Percentiles rank a stretch among this genome's conserved stretches.
These are phyloP conservation scores for Populus tomentosa DNA, from an alignment of 441 rosid species.

Conservation along the genomic window DNA sequence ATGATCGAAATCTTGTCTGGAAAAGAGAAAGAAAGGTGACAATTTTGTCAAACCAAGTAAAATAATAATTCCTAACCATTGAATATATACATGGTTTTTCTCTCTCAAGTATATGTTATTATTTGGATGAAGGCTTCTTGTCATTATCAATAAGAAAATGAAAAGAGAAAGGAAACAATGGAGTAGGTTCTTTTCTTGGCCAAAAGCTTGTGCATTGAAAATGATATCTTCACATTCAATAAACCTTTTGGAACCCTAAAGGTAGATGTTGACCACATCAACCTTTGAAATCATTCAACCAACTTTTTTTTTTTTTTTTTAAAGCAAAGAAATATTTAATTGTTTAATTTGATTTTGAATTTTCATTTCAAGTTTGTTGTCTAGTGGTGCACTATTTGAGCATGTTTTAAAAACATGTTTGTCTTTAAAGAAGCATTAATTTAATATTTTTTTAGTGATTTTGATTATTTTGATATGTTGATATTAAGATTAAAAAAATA, in stretches of 20 bases:
- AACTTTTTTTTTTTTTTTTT: too few species aligned
- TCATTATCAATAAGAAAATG: neutral
- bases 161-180: slow-evolving; percentile 2
- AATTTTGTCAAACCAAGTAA: slow-evolving; percentile 10
- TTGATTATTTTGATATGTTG: too few species aligned
- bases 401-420: neutral
- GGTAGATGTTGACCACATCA: slow-evolving; percentile 16
- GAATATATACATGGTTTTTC: neutral
- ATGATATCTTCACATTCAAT: slow-evolving; percentile 25
- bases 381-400: too few species aligned
- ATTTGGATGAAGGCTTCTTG: neutral
- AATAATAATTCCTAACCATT: neutral
- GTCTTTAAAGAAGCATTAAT: neutral
- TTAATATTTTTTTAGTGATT: too few species aligned
- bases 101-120: neutral
- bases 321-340: neutral
- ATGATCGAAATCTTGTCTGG: slow-evolving; percentile 12
- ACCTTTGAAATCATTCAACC: slow-evolving; percentile 14
- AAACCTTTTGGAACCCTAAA: slow-evolving; percentile 1
- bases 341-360: neutral
- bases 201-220: slow-evolving; percentile 20
- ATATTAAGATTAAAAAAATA: too few species aligned
- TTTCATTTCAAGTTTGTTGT: neutral
- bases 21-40: neutral
- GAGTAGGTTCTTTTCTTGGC: slow-evolving; percentile 6